Evolutionary conservation across 176 grass and related monocot species (phyloP).

Genomic region (Rhynchospora pubera): DNA sequence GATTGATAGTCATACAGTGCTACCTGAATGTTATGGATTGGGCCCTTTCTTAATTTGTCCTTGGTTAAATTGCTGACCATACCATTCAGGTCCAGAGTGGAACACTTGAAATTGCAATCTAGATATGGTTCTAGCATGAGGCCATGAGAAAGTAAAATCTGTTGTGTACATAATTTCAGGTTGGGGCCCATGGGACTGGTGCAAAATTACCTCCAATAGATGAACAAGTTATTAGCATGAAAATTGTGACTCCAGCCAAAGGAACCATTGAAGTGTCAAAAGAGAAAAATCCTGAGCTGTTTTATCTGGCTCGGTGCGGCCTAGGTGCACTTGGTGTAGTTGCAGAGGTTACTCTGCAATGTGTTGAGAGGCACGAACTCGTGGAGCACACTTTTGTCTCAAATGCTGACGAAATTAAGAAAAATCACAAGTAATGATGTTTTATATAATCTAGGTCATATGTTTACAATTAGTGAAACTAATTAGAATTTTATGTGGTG

Average conservation of each 20-base stretch:
- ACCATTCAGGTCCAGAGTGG: neutral
- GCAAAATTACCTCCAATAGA: slow-evolving; percentile 79
- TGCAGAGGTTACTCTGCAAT: slow-evolving; percentile 76
- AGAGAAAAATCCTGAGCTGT: slow-evolving; percentile 85
- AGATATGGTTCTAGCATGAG: neutral
- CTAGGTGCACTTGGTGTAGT: slow-evolving; percentile 68
- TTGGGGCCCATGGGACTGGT: slow-evolving; percentile 94
- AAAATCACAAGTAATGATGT: slow-evolving; percentile 79
- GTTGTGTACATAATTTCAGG: slow-evolving; percentile 29
- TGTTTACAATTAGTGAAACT: neutral
- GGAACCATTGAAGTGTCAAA: slow-evolving; percentile 74
- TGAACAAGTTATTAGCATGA: slow-evolving; percentile 94
- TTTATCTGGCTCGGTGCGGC: slow-evolving; percentile 79
- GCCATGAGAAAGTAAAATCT: neutral
- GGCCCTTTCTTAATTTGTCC: neutral
- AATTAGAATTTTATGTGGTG: neutral
- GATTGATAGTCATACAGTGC: neutral
- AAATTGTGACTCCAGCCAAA: slow-evolving; percentile 83
- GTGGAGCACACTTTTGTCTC: slow-evolving; percentile 88
- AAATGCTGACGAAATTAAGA: slow-evolving; percentile 61
- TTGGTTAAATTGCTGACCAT: neutral
- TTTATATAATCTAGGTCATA: neutral
- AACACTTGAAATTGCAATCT: neutral
- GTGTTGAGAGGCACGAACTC: slow-evolving; percentile 70
- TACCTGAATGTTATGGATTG: neutral